Conservation (phyloP, 73 alveolate species). For the Uronychia setigera region DNA sequence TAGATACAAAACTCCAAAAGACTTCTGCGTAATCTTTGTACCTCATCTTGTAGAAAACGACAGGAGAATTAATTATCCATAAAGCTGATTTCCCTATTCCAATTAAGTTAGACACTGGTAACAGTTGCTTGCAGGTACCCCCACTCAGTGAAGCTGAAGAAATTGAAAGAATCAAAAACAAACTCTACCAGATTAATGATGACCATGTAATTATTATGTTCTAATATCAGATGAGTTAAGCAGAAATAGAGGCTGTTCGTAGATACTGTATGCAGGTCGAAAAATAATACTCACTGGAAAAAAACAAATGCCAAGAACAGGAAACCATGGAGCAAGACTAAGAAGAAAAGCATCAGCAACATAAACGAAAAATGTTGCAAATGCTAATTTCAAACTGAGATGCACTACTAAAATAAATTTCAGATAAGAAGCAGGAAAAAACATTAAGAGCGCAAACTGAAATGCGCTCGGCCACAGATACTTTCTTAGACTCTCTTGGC, state of each 20-base stretch:
- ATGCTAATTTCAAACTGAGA: not conserved
- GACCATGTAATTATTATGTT: not conserved
- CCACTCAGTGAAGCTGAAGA: too few relatives aligned
- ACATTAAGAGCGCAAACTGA: not conserved
- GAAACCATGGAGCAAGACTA: not conserved
- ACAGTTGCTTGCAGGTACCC: too few relatives aligned
- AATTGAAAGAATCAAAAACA: not conserved
- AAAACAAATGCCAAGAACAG: not conserved
- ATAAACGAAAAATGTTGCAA: not conserved
- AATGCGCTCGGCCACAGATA: not conserved
- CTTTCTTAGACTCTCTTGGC: not conserved
- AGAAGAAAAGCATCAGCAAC: not conserved
- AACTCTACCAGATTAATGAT: not conserved
- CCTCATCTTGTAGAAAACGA: not conserved
- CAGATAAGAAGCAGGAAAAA: too few relatives aligned
- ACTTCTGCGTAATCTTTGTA: not conserved
- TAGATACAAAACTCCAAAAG: not conserved
- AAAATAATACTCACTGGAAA: not conserved
- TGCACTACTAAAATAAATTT: not conserved
- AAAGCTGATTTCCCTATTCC: too few relatives aligned
- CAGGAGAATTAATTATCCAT: too few relatives aligned
- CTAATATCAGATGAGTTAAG: not conserved
- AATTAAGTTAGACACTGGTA: too few relatives aligned
- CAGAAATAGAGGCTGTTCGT: not conserved
- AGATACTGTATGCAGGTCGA: not conserved